Evolutionary conservation across 169 alveolate genomes (phyloP).

Genomic region (Plasmodium sp.): DNA sequence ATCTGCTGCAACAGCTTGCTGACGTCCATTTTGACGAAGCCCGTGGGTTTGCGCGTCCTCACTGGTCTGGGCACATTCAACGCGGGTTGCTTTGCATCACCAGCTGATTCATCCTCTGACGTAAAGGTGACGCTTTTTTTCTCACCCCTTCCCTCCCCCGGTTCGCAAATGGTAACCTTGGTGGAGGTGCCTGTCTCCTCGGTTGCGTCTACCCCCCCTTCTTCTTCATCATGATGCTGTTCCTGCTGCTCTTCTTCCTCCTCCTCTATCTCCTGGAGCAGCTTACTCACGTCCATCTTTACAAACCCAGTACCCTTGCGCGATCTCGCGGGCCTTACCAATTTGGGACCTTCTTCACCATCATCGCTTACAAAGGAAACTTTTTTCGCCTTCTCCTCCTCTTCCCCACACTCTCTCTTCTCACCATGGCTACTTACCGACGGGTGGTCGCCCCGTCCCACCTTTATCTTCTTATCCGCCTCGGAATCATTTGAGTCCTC

Average conservation of each 20-base stretch:
- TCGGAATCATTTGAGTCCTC: constrained; percentile 3
- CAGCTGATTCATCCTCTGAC: neutral
- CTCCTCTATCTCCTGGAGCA: constrained; percentile 27
- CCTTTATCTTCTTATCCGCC: neutral
- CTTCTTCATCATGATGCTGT: neutral
- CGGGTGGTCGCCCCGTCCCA: neutral
- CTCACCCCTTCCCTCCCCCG: neutral
- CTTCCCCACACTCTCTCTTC: neutral
- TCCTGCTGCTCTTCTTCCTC: neutral
- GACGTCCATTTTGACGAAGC: constrained; percentile 47
- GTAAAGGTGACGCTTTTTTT: constrained; percentile 8
- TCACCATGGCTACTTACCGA: neutral
- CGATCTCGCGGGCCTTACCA: neutral
- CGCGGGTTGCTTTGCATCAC: neutral
- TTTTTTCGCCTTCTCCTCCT: neutral
- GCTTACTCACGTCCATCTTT: constrained; percentile 47
- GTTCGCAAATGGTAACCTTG: neutral
- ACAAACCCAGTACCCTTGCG: constrained; percentile 57
- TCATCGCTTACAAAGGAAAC: constrained; percentile 4
- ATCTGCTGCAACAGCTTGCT: constrained; percentile 22
- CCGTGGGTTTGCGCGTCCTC: constrained; percentile 36
- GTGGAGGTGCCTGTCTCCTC: neutral
- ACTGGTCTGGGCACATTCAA: constrained; percentile 15
- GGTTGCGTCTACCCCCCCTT: neutral
- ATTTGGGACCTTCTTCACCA: neutral